Base-by-base conservation (phyloP, 805 yeast genomes). In the Barnettozyma sp. region DNA sequence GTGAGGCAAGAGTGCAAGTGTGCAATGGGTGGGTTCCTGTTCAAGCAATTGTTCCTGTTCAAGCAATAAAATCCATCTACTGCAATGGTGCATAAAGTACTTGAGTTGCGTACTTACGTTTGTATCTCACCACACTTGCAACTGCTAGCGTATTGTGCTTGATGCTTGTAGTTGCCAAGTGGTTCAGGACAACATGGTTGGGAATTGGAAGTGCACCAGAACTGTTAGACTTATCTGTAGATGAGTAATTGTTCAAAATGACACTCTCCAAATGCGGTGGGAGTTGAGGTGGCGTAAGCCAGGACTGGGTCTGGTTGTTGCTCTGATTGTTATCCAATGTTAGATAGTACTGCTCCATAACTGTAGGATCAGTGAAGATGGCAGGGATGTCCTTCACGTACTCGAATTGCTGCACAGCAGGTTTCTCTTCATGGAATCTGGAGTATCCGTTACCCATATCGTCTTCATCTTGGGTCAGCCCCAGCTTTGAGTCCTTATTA, bases 181-280 rank as follows among this genome's bases (percentile, higher is more conserved):
- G 97, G 55, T 88, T 88, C 49, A 88, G 65, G 17, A 88, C 94
- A 38, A 88, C 97, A 56, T 88, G 97, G 55, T 88, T 86, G 11
- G 97, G 97, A 38, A 87, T 86, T 8, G 94, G 92, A 47, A 87
- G 63, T 2, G 94, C 94, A 37, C 95, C 94, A 25, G 84, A 73
- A 48, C 82, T 83, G 56, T 87, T 90, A 51, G 82, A 87, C 48
- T 68, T 72, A 48, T 80, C 85, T 48, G 73, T 62, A 27, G 58
- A 53, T 3, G 65, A 56, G 65, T 71, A 81, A 46, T 78, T 77
- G 63, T 90, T 90, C 52, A 90, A 70, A 37, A 92, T 87, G 38
- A 92, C 97, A 51, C 82, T 82, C 56, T 92, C 98, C 41, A 92
- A 68, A 58, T 90, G 98, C 8, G 98, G 98, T 7, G 98, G 98